phyloP scores from a whole-genome alignment of 164 flowering plant genomes.

The Liquidambar formosana region DNA sequence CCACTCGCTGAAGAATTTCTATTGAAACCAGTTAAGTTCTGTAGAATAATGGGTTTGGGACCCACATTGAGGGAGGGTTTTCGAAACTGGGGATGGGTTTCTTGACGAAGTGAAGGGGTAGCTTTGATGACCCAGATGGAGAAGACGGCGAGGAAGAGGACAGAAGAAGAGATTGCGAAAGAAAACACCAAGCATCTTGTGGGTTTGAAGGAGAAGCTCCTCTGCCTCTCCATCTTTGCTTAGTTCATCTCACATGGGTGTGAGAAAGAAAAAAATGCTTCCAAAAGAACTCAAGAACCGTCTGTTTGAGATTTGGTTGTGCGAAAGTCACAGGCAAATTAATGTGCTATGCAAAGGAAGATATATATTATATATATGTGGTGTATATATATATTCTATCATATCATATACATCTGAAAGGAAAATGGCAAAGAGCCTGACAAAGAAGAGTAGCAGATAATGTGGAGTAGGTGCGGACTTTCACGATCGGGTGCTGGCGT shows the following conservation, averaged over 20 bases:
- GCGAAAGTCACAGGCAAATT: neutral
- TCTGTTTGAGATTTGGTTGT: neutral
- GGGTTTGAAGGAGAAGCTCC: constrained; percentile 67
- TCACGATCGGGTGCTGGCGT: too few relatives aligned
- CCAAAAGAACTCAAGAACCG: neutral
- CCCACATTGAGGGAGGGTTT: constrained; percentile 18
- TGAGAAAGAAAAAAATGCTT: constrained; percentile 17
- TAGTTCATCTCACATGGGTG: constrained; percentile 17
- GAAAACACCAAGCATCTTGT: constrained; percentile 52
- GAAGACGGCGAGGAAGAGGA: constrained; percentile 42
- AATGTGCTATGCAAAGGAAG: too few relatives aligned
- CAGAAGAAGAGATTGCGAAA: constrained; percentile 48
- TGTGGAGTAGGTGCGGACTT: too few relatives aligned
- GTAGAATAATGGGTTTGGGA: constrained; percentile 24
- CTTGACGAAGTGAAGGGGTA: constrained; percentile 31
- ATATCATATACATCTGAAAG: neutral
- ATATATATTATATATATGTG: too few relatives aligned
- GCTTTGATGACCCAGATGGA: constrained; percentile 47
- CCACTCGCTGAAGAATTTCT: constrained; percentile 24
- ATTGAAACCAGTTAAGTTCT: constrained; percentile 21
- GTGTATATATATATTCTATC: too few relatives aligned
- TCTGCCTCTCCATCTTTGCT: constrained; percentile 66
- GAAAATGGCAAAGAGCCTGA: neutral
- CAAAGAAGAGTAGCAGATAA: neutral
- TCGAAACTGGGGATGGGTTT: constrained; percentile 34